Conservation (phyloP, 441 rosid genomes). For the Pelargonium cotyledonis region DNA sequence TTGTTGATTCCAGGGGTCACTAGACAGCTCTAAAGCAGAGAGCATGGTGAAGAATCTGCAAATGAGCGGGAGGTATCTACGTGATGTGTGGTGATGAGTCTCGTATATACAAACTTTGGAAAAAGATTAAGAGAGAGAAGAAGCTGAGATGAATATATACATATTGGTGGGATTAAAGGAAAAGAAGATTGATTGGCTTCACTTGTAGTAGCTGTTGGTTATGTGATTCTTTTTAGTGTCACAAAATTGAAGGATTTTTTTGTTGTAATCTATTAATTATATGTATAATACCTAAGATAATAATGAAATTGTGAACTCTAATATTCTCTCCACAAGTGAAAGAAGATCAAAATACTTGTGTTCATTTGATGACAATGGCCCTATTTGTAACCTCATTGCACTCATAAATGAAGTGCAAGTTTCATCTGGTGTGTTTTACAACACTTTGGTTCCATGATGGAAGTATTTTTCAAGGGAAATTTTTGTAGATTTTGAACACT, state of each 20-base stretch:
- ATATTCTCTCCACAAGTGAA: too few species aligned
- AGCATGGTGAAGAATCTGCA: conserved; percentile 89
- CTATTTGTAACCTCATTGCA: too few species aligned
- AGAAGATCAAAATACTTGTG: too few species aligned
- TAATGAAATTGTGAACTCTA: too few species aligned
- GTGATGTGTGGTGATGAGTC: conserved; percentile 71
- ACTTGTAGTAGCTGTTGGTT: conserved; percentile 14
- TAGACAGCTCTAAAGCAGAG: conserved; percentile 74
- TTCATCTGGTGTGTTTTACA: too few species aligned
- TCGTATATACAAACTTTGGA: too few species aligned
- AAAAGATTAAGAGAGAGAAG: not conserved
- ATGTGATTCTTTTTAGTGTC: conserved; percentile 27
- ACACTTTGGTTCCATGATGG: too few species aligned
- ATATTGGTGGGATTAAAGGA: not conserved
- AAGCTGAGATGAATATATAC: not conserved
- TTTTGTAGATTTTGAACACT: too few species aligned
- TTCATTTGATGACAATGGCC: too few species aligned
- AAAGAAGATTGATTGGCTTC: not conserved
- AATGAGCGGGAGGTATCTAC: conserved; percentile 75
- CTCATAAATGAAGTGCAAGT: too few species aligned
- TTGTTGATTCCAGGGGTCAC: conserved; percentile 54
- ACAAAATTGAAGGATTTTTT: conserved; percentile 16
- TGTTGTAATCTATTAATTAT: conserved; percentile 21
- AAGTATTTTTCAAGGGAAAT: too few species aligned
- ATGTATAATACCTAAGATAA: too few species aligned